Percentiles rank a stretch among this genome's conserved stretches.
Conservation (phyloP, 257 asterid genomes). For the Pogostemon cablin region DNA sequence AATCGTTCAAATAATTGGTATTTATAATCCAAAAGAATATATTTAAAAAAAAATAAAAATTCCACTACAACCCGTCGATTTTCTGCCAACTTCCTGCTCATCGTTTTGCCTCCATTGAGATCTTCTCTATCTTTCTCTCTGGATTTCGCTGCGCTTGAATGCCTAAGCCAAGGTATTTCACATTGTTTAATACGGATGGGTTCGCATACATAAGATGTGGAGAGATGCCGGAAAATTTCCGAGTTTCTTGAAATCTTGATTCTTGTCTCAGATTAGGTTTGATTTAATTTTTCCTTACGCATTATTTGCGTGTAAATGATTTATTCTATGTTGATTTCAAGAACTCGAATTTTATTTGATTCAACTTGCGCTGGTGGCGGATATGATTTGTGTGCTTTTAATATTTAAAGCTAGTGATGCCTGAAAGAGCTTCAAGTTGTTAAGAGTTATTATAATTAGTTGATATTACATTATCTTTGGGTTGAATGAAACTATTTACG, state of each 20-base stretch:
- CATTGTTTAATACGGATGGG: slow-evolving; percentile 19
- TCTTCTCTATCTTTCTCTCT: slow-evolving; percentile 26
- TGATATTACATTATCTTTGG: not conserved
- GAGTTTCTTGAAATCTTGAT: not conserved
- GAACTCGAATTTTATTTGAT: slow-evolving; percentile 21
- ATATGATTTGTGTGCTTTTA: slow-evolving; percentile 21
- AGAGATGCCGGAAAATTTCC: slow-evolving; percentile 2
- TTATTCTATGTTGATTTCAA: slow-evolving; percentile 12
- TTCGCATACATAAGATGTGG: slow-evolving; percentile 22
- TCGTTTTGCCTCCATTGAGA: slow-evolving; percentile 24
- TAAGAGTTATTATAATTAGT: not conserved
- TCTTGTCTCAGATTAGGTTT: slow-evolving; percentile 26
- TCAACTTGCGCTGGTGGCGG: slow-evolving; percentile 13
- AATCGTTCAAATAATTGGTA: not conserved
- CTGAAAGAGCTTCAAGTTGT: slow-evolving; percentile 24
- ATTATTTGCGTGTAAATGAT: not conserved
- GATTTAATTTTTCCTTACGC: not conserved
- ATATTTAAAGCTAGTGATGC: slow-evolving; percentile 19
- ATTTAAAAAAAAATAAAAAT: not conserved
- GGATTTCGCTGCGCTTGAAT: slow-evolving; percentile 24
- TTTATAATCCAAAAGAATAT: not conserved
- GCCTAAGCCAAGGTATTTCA: slow-evolving; percentile 39
- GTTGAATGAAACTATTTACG: not conserved
- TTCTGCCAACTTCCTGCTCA: slow-evolving; percentile 33
- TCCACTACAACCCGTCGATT: slow-evolving; percentile 33